phyloP scores from a whole-genome alignment of 768 basidiomycete species.

The Lentinula sp. region DNA sequence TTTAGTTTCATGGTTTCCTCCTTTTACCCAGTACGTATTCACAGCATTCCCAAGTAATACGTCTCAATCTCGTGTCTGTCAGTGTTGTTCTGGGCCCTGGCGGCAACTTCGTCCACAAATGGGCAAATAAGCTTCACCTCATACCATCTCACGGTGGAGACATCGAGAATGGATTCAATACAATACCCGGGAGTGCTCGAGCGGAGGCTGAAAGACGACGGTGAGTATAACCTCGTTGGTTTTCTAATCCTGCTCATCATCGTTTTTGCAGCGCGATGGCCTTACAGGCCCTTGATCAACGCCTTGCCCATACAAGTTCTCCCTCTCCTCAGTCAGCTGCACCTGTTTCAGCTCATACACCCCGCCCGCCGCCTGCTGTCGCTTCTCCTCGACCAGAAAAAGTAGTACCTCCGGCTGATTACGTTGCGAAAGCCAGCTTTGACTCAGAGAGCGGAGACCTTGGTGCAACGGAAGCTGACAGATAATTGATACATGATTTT shows the following conservation, averaged over 20 bases:
- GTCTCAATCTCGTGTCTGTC: constrained; percentile 2
- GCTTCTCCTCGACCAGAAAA: constrained; percentile 27
- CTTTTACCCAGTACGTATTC: constrained; percentile 77
- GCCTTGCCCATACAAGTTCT: constrained; percentile 64
- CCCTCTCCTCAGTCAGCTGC: constrained; percentile 24
- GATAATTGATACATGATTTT: not conserved
- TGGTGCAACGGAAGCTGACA: constrained; percentile 18
- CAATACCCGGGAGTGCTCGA: constrained; percentile 80
- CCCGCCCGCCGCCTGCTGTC: constrained; percentile 23
- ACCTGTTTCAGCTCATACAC: constrained; percentile 18
- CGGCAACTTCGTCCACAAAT: constrained; percentile 56
- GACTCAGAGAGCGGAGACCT: constrained; percentile 29
- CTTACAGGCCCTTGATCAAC: constrained; percentile 92
- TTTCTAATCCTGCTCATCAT: constrained; percentile 2
- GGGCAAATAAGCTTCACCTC: constrained; percentile 66
- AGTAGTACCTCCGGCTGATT: constrained; percentile 19
- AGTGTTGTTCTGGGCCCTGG: constrained; percentile 60
- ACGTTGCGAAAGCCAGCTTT: constrained; percentile 26
- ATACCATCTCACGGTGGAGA: constrained; percentile 63
- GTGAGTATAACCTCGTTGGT: constrained; percentile 32
- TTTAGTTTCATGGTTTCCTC: constrained; percentile 94
- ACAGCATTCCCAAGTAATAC: not conserved
- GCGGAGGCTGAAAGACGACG: constrained; percentile 96
- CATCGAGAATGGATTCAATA: constrained; percentile 69
- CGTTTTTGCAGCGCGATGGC: constrained; percentile 74